Evolutionary conservation across 306 rosid genomes (phyloP), one percentile per base, ranked within the genome.

Genomic region (Benincasa hispida): DNA sequence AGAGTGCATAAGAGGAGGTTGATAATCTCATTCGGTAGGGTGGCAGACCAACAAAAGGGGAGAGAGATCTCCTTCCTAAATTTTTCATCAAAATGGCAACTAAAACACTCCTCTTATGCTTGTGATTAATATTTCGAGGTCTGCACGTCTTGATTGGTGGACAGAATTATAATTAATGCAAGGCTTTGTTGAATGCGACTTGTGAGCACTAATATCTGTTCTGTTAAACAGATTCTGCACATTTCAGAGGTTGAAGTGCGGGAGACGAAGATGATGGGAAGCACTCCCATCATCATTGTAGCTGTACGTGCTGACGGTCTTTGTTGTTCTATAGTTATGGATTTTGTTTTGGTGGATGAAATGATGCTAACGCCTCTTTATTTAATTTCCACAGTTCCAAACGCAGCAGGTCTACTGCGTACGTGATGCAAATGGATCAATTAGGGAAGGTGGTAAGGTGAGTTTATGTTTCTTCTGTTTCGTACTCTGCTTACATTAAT

Each of bases 391-490:
- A 51, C 92, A 94, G 99, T 94, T 94, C 76, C 90, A 83, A 85
- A 92, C 99, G 41, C 99, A 94, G 82, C 99, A 94, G 88, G 87
- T 89, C 74, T 77, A 91, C 72, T 94, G 99, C 50, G 90, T 89
- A 76, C 93, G 96, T 5, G 92, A 92, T 77, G 85, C 83, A 79
- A 48, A 84, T 66, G 99, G 99, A 37, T 65, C 85, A 62, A 89
- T 92, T 75, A 85, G 88, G 21, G 97, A 94, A 81, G 99, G 99
- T 54, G 90, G 99, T 82, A 86, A 90, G 97, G 99, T 94, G 72
- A 84, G 72, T 37, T n/a, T 45, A 11, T 21, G 50, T 37, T 37
- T 35, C 22, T n/a, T 11, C 28, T 37, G 18, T 35, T 65, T 19
- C 8, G 3, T 2, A 18, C 13, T 18, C 70, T 63, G 70, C 70